phyloP scores from a whole-genome alignment of 1,284 basidiomycete genomes.

The Pascua sp. region DNA sequence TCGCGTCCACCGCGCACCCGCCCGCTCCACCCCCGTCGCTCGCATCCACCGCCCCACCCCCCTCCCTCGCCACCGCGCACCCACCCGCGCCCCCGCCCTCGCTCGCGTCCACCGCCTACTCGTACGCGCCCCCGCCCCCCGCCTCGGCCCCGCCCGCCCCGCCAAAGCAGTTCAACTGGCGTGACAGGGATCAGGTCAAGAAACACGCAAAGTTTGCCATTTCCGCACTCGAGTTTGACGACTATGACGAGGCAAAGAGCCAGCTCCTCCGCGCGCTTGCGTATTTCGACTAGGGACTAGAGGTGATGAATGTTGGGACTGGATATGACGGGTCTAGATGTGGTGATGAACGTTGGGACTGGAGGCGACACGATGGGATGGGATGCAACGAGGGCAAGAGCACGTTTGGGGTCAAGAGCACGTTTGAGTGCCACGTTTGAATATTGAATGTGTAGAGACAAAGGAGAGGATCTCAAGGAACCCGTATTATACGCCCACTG shows the following conservation, averaged over 20 bases:
- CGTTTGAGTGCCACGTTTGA: too few relatives aligned
- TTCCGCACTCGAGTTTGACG: slow-evolving; percentile 87
- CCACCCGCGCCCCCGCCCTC: not conserved
- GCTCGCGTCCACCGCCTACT: not conserved
- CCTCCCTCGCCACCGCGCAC: not conserved
- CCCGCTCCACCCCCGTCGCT: not conserved
- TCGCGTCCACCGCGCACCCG: not conserved
- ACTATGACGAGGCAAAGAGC: slow-evolving; percentile 72
- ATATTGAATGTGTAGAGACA: too few relatives aligned
- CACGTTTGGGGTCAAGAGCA: too few relatives aligned
- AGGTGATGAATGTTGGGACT: too few relatives aligned
- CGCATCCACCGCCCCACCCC: not conserved
- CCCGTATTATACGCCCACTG: too few relatives aligned
- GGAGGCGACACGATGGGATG: too few relatives aligned
- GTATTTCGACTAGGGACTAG: slow-evolving; percentile 50
- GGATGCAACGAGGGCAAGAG: too few relatives aligned
- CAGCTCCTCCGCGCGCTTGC: slow-evolving; percentile 72
- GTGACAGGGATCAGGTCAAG: slow-evolving; percentile 66
- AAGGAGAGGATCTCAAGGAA: too few relatives aligned
- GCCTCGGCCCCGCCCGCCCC: not conserved
- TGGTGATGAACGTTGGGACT: not conserved
- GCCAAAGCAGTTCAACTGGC: slow-evolving; percentile 21
- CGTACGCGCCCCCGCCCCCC: not conserved
- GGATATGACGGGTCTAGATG: not conserved
- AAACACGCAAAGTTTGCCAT: slow-evolving; percentile 89